A percentile compares a stretch with the other conserved stretches of the same genome.
Evolutionary conservation across 2,329 filamentous ascomycete species (phyloP).

Genomic region (Coniochaeta sp.): DNA sequence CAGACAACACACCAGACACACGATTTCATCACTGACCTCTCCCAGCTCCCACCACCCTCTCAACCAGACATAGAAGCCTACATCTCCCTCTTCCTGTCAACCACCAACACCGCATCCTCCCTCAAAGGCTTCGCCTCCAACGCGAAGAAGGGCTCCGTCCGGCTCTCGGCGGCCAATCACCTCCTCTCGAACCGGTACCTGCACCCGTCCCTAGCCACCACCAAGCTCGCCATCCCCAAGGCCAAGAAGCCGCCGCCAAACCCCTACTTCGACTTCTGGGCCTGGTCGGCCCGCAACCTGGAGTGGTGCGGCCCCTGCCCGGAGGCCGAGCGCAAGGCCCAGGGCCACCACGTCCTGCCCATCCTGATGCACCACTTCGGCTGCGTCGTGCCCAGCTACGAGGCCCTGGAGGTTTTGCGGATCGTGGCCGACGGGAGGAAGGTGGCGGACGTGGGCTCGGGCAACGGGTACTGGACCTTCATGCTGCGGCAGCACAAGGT

Average conservation of each 20-base stretch:
- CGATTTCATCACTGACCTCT: constrained; percentile 4
- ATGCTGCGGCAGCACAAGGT: constrained; percentile 57
- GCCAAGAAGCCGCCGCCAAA: constrained; percentile 44
- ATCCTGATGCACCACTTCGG: constrained; percentile 75
- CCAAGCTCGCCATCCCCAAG: constrained; percentile 36
- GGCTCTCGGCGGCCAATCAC: constrained; percentile 47
- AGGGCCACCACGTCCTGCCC: constrained; percentile 62
- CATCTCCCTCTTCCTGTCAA: constrained; percentile 56
- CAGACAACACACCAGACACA: not conserved
- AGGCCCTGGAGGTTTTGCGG: constrained; percentile 54
- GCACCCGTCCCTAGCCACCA: constrained; percentile 30
- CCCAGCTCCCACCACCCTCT: constrained; percentile 39
- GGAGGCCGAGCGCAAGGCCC: constrained; percentile 42
- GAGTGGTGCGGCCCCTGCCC: constrained; percentile 58
- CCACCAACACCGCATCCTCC: constrained; percentile 52
- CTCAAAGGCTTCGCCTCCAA: constrained; percentile 58
- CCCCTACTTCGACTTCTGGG: constrained; percentile 62
- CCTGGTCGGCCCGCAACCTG: constrained; percentile 55
- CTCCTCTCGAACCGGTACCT: constrained; percentile 46
- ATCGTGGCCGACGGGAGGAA: constrained; percentile 44
- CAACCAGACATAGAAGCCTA: constrained; percentile 58
- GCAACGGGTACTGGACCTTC: constrained; percentile 70
- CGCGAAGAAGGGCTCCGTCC: constrained; percentile 55
- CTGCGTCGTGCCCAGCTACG: constrained; percentile 62
- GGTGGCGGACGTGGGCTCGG: constrained; percentile 61